Evolutionary conservation across 2,329 filamentous ascomycete genomes (phyloP).

Genomic region (Colletotrichum sp.): DNA sequence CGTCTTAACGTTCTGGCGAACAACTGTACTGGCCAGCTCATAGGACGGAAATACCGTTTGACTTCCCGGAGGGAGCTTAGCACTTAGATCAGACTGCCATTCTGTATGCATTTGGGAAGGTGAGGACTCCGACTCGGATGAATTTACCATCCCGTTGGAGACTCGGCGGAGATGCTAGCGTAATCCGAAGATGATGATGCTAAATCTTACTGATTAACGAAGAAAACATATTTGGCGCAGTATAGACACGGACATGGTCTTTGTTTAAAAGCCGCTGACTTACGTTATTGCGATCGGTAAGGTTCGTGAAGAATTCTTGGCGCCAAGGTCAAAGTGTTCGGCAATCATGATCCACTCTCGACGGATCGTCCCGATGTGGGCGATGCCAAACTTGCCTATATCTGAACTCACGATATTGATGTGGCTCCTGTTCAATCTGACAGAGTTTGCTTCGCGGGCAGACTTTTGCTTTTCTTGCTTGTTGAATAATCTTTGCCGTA

Average conservation of each 20-base stretch:
- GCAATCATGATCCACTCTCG: background rate
- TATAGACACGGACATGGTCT: background rate
- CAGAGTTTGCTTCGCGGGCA: background rate
- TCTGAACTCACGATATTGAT: background rate
- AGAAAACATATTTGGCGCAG: background rate
- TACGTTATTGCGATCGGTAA: background rate
- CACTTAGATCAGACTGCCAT: background rate
- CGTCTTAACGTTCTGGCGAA: background rate
- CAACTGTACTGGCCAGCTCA: background rate
- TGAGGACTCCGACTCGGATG: background rate
- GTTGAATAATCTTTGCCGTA: background rate
- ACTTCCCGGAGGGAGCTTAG: background rate
- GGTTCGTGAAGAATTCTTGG: background rate
- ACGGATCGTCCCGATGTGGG: background rate
- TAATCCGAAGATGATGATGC: background rate
- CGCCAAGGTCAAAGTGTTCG: background rate
- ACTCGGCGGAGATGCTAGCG: background rate
- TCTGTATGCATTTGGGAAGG: background rate
- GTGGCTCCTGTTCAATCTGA: background rate
- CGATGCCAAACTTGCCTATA: background rate
- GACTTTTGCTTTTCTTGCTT: rapidly evolving
- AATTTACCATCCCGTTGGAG: background rate
- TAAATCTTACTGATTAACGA: rapidly evolving
- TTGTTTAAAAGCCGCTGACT: background rate
- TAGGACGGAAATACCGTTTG: background rate